These are phyloP conservation scores for Chalaropsis ovoidea DNA, from an alignment of 2,329 filamentous ascomycete genomes.

Conservation along the genomic window DNA sequence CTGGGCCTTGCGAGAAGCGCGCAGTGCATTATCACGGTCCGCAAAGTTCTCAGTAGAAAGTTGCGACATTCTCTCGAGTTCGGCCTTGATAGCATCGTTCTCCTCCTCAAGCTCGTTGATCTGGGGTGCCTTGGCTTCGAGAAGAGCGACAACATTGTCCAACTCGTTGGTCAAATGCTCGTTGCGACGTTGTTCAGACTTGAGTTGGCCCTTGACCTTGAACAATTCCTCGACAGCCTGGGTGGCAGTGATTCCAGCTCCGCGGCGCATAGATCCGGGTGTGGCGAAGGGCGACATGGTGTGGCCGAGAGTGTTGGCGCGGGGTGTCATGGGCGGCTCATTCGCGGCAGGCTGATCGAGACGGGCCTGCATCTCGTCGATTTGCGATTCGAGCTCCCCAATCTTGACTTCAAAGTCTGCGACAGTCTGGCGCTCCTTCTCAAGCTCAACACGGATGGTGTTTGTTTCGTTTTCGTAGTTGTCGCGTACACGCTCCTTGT, in stretches of 20 bases:
- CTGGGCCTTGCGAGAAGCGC: slow-evolving; percentile 68
- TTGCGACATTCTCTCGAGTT: slow-evolving; percentile 75
- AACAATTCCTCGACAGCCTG: slow-evolving; percentile 56
- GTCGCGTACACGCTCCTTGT: slow-evolving; percentile 51
- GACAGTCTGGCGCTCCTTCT: slow-evolving; percentile 42
- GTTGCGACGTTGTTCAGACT: slow-evolving; percentile 61
- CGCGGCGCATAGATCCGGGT: slow-evolving; percentile 47
- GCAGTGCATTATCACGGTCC: slow-evolving; percentile 68
- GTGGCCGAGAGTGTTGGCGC: slow-evolving; percentile 47
- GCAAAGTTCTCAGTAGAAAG: slow-evolving; percentile 72
- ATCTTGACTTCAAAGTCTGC: slow-evolving; percentile 40
- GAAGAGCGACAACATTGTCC: slow-evolving; percentile 72
- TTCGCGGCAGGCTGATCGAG: slow-evolving; percentile 33
- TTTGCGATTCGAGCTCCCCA: slow-evolving; percentile 43
- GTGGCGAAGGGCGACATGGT: slow-evolving; percentile 54
- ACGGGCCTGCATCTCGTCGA: slow-evolving; percentile 45
- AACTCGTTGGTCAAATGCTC: slow-evolving; percentile 65
- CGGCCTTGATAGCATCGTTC: slow-evolving; percentile 65
- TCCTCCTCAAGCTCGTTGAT: slow-evolving; percentile 77
- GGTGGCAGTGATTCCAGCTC: slow-evolving; percentile 48
- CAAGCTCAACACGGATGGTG: slow-evolving; percentile 47
- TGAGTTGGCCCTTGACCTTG: slow-evolving; percentile 61
- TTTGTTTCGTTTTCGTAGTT: slow-evolving; percentile 53
- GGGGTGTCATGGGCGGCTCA: slow-evolving; percentile 51
- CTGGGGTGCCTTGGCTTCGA: slow-evolving; percentile 80